Evolutionary conservation across 2,329 filamentous ascomycete genomes (phyloP), one percentile per base, ranked within the genome.

Genomic region (Ceratocystis destructans): DNA sequence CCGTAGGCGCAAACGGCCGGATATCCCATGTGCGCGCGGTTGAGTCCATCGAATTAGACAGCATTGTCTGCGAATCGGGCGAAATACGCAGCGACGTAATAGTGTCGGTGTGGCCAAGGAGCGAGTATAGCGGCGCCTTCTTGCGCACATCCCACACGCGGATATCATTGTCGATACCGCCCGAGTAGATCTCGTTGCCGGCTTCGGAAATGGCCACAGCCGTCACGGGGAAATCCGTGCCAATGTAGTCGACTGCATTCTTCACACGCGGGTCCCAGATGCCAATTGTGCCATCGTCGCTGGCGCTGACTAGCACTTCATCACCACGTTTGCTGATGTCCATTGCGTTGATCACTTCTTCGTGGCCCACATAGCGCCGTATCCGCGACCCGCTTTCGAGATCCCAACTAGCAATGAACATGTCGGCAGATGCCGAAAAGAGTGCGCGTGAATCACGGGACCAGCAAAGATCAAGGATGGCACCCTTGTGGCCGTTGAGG

Each of bases 11-110:
- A 76, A 97, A 99, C 0, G 94, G 93, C 70, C 93, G 83, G 64
- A 99, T 89, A 74, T 99, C 93, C 94, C 94, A 99, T 20, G 92
- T 96, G 72, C 89, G 84, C 46, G 92, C 94, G 0, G 93, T 96
- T 22, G 89, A 91, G 75, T 99, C 94, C 80, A 96, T 94, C 6
- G 90, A 87, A 72, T 96, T 94, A 1, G 93, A 97, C 3, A 96
- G 79, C 2, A 99, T 81, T 0, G 88, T 88, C 75, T 96, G 92
- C 48, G 89, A 89, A 74, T 99, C 93, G 0, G 94, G 93, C 1
- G 93, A 96, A n/a, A 97, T 84, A 65, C 88, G 82, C 61, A 99
- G 80, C 12, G 91, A 96, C 2, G 92, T 96, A 69, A 99, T 81
- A 0, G 93, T 97, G 73, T 99, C 94, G 64, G 85, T 87, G 74